Evolutionary conservation across 2,329 filamentous ascomycete genomes (phyloP), one percentile per base, ranked within the genome.

Genomic region (Coniochaeta sp.): DNA sequence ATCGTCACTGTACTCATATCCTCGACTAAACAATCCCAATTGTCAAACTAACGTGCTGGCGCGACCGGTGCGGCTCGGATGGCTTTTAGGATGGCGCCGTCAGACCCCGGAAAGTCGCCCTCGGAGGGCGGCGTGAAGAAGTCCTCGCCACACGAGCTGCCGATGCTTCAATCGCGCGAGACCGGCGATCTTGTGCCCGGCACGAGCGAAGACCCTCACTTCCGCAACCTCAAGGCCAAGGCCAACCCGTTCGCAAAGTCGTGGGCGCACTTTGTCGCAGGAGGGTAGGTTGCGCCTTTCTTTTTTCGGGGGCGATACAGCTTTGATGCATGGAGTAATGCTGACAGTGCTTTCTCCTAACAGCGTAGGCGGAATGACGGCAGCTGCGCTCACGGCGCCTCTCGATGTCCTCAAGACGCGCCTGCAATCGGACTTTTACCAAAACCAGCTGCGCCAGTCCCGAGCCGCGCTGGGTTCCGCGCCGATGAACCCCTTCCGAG

Each of bases 321-420:
- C n/a, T n/a, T 61, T 5, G 28, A 16, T 24, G 17, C 24, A 42
- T 59, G 52, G 12, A n/a, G 26, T 3, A 59, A 4, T 28, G n/a
- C 38, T 36, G 17, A n/a, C 47, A 16, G 16, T 52, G 47, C n/a
- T 6, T 30, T 9, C 16, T 30, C 17, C 56, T 24, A 32, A 36
- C 65, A 96, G 93, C 47, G 77, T 91, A 58, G 93, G 93, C 67
- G 93, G 93, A 66, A 96, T 96, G 88, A 92, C 91, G 19, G 89
- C 93, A 12, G 90, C 93, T 26, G 88, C 90, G n/a, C 76, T 97
- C n/a, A 97, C 93, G 1, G 92, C 91, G 9, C 93, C 93, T 24
- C 88, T 98, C 62, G 93, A 97, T 71, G 93, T 97, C 34, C 83
- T 98, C 57, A 96, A 96, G 74, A 98, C 93, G 12, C 87, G 93